Evolutionary conservation across 306 rosid species (phyloP), one percentile per base, ranked within the genome.

Genomic region (Echinosophora koreensis): DNA sequence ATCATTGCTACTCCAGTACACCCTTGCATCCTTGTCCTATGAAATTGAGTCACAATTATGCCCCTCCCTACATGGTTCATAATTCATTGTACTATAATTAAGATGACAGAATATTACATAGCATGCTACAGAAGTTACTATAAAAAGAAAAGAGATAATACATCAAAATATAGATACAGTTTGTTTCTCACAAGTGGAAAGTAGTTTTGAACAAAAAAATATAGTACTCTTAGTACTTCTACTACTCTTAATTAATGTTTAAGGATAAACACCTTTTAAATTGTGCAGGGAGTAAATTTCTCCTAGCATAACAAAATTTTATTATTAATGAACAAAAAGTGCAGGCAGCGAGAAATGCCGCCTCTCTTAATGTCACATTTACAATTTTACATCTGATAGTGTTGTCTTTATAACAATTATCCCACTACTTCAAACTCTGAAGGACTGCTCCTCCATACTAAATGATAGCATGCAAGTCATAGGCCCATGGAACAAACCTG

Each of bases 11-110:
- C 78, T 77, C 91, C 88, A 69, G 80, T 30, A 35, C 82, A 77
- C 17, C 89, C 85, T 68, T 89, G 92, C 97, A 91, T 91, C 80
- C 52, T 85, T 16, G 56, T 55, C 78, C 51, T 71, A n/a, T 3
- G 62, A 65, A 66, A 39, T 52, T 16, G 32, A 38, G 28, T 12
- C 49, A 65, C 49, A 35, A 34, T 50, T 35, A 60, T 7, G 59
- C 5, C 34, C 6, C 30, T 22, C 70, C n/a, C 70, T 71, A 46
- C 79, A 68, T 5, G 11, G 41, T 71, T 28, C 66, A 71, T 41
- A 61, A 63, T 38, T 50, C 66, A 76, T 54, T 22, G n/a, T 42
- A 42, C 67, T 59, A 32, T 18, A 56, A 46, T 18, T 18, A 28
- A 14, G 27, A 41, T 37, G 46, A 11, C 41, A 58, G 68, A 47